Percentiles rank a stretch among this genome's conserved stretches.
phyloP scores from a whole-genome alignment of 2,329 filamentous ascomycete species.

The Ophiostoma sp. region DNA sequence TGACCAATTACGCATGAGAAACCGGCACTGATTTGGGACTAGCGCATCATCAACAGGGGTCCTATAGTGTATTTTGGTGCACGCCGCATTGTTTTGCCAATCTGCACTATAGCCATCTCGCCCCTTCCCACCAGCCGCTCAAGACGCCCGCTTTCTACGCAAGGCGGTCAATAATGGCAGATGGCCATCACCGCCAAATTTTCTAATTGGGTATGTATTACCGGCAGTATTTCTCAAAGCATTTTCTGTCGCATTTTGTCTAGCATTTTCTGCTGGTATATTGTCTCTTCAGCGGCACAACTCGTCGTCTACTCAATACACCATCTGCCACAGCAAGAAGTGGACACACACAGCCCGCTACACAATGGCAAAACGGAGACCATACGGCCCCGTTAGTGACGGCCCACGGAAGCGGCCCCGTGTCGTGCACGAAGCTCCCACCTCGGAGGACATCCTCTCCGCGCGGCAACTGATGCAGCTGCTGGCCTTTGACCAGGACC shows the following conservation, averaged over 20 bases:
- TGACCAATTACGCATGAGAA: slow-evolving; percentile 11
- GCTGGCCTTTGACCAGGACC: slow-evolving; percentile 65
- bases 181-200: slow-evolving; percentile 20
- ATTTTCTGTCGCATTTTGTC: slow-evolving; percentile 3
- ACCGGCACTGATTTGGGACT: neutral
- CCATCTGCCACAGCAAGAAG: too few relatives aligned
- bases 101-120: neutral
- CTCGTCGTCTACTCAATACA: neutral
- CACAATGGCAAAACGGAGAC: slow-evolving; percentile 43
- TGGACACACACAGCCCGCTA: neutral
- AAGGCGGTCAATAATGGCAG: slow-evolving; percentile 18
- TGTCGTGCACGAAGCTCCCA: slow-evolving; percentile 51
- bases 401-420: slow-evolving; percentile 50
- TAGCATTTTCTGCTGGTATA: neutral
- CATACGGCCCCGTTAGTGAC: slow-evolving; percentile 37
- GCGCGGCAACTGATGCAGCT: slow-evolving; percentile 63
- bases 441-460: slow-evolving; percentile 57
- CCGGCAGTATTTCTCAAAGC: slow-evolving; percentile 14
- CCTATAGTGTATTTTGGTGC: neutral
- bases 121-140: neutral
- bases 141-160: neutral
- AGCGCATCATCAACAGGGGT: slow-evolving; percentile 7
- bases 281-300: neutral
- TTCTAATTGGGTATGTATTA: slow-evolving; percentile 8
- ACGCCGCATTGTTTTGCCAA: neutral